A percentile compares a stretch with the other conserved stretches of the same genome.
Conservation (phyloP, 73 alveolate species). For the Paramecium sexaurelia region DNA sequence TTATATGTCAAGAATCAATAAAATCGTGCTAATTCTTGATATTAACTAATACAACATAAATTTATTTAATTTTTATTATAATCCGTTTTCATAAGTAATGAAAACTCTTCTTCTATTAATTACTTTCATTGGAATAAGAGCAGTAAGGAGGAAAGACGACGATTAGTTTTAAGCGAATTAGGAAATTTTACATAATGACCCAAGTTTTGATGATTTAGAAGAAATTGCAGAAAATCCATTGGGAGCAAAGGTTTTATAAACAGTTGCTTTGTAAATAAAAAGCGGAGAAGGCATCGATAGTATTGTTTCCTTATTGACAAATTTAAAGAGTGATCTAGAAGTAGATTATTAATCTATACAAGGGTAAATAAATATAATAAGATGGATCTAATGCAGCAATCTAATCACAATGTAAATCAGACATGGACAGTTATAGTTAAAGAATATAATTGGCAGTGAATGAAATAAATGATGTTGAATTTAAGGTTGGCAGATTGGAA, state of each 20-base stretch:
- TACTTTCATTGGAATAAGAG: background rate
- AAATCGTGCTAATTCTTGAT: no score
- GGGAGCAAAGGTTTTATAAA: slow-evolving; percentile 31
- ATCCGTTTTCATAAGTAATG: slow-evolving; percentile 1
- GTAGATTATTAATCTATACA: background rate
- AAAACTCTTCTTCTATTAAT: background rate
- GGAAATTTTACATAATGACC: slow-evolving; percentile 48
- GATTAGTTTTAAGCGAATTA: slow-evolving; percentile 10
- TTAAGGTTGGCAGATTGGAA: slow-evolving; percentile 30
- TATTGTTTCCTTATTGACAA: slow-evolving; percentile 20
- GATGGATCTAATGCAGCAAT: slow-evolving; percentile 59
- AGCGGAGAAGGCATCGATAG: slow-evolving; percentile 52
- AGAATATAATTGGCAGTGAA: slow-evolving; percentile 46
- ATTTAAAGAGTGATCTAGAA: slow-evolving; percentile 47
- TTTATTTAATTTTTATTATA: background rate
- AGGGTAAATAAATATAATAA: slow-evolving; percentile 53
- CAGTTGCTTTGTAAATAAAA: slow-evolving; percentile 26
- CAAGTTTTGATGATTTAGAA: slow-evolving; percentile 44
- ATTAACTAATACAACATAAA: background rate
- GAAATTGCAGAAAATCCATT: slow-evolving; percentile 37
- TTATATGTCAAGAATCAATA: no score
- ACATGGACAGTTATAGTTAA: slow-evolving; percentile 23
- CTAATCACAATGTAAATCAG: slow-evolving; percentile 9
- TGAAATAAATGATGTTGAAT: slow-evolving; percentile 52
- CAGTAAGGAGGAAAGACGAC: slow-evolving; percentile 10